Evolutionary conservation across 306 rosid species (phyloP), one percentile per base, ranked within the genome.

Genomic region (Cicer arietinum): DNA sequence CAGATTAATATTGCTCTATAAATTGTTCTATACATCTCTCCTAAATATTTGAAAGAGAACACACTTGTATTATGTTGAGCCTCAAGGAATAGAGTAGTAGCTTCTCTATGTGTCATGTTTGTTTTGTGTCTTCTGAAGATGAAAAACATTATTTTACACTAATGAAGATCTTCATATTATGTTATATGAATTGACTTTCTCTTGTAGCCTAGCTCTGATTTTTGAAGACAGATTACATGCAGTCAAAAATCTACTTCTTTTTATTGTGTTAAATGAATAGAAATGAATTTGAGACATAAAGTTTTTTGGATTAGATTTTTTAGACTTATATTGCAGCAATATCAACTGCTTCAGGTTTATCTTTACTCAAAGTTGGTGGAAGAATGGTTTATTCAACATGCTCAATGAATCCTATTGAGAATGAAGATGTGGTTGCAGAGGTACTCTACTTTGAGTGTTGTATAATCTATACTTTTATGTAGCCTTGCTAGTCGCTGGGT

Each of bases 341-440:
- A 67, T 79, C 68, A 70, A 12, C 35, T 8, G 18, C 57, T 73
- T 74, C 84, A 95, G 99, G 99, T 79, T 13, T 90, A 74, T 82
- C 90, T 75, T 77, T 92, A 86, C 97, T 92, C 68, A 95, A 90
- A 88, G 87, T 90, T 83, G 98, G 97, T 65, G 99, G 97, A 69
- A 89, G 93, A 89, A 90, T 95, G 90, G 98, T 95, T 57, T 95
- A 95, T 81, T 95, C 98, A 39, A 95, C 99, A 5, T 95, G 99
- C 85, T 92, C 99, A 42, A 92, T 92, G 98, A 95, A 95, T 85
- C 98, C 99, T 45, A 84, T 95, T 75, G 98, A 95, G 85, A 92
- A 95, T 78, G 98, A 92, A 79, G 99, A 97, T 41, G 99, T 95
- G 77, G 85, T 95, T 84, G 90, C 92, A 51, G 99, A 95, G 99